Conservation (phyloP, 2,329 filamentous ascomycete species). For the Aspergillus phoenicis region DNA sequence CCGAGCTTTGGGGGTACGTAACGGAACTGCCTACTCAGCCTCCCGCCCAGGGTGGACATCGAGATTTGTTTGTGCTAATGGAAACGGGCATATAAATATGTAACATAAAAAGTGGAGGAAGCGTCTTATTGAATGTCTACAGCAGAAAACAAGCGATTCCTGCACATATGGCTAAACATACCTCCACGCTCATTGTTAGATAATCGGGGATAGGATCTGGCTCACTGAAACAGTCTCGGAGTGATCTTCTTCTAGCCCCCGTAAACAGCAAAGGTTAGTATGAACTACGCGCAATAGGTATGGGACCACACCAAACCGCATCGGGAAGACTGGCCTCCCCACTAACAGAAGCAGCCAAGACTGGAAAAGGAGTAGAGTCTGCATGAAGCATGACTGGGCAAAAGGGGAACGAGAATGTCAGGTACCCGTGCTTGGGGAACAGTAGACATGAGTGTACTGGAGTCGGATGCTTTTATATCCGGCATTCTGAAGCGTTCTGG, state of each 20-base stretch:
- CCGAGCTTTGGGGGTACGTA: conserved; percentile 3
- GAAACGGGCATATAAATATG: background rate
- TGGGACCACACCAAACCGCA: conserved; percentile 19
- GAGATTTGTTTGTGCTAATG: background rate
- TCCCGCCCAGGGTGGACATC: background rate
- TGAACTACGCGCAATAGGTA: conserved; percentile 18
- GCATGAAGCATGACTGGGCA: conserved; percentile 3
- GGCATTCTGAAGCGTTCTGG: conserved; percentile 11
- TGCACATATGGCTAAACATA: too few species aligned
- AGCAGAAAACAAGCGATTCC: background rate
- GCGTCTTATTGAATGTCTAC: background rate
- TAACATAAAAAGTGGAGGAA: background rate
- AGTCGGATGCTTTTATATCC: conserved; percentile 41
- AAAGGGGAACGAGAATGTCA: background rate
- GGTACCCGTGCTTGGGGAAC: background rate
- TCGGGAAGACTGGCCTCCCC: conserved; percentile 11
- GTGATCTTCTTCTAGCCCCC: conserved; percentile 10
- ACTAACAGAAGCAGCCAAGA: conserved; percentile 15
- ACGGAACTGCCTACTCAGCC: background rate
- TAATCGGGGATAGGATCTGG: background rate
- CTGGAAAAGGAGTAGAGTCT: conserved; percentile 18
- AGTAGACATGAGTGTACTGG: background rate
- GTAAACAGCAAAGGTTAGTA: conserved; percentile 8
- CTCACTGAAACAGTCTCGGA: conserved; percentile 1
- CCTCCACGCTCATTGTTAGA: background rate